These are phyloP conservation scores for Pseudonitzschia multistriata DNA, from an alignment of 108 stramenopile genomes.

Conservation along the genomic window DNA sequence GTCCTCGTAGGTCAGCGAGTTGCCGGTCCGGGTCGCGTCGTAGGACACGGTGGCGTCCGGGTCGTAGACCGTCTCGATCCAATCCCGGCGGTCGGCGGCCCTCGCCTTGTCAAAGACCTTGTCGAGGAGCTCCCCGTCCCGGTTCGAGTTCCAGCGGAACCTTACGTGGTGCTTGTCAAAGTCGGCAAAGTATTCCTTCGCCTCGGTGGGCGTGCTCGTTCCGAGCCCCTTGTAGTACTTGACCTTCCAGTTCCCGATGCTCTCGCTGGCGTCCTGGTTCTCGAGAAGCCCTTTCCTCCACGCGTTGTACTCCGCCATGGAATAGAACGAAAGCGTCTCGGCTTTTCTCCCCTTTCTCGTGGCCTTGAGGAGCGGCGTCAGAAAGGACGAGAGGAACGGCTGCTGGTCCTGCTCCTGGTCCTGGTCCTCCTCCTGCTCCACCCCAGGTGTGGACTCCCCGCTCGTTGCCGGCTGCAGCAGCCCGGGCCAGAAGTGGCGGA, in stretches of 20 bases:
- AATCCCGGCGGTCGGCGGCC: constrained; percentile 79
- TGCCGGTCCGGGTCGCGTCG: constrained; percentile 31
- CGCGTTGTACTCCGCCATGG: constrained; percentile 75
- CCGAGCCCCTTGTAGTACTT: constrained; percentile 98
- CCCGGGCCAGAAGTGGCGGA: constrained; percentile 90
- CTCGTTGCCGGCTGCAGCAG: constrained; percentile 67
- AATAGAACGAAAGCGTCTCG: constrained; percentile 78
- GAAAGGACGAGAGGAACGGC: constrained; percentile 83
- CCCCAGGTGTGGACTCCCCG: too few species aligned
- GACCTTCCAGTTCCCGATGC: constrained; percentile 63
- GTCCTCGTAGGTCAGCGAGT: constrained; percentile 64
- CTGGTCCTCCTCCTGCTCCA: too few species aligned
- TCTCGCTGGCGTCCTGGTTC: constrained; percentile 26
- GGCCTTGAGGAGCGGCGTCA: constrained; percentile 89
- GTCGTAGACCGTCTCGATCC: constrained; percentile 76
- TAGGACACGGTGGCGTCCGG: constrained; percentile 36
- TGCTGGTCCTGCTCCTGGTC: constrained; percentile 23
- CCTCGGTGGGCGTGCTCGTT: constrained; percentile 87
- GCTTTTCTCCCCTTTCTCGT: constrained; percentile 47
- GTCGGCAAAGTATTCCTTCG: constrained; percentile 82
- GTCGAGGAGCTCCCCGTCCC: constrained; percentile 77
- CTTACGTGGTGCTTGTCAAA: constrained; percentile 67
- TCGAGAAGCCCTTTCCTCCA: constrained; percentile 65
- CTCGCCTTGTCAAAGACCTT: constrained; percentile 84
- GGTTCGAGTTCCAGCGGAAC: constrained; percentile 76